These are phyloP conservation scores for Termitomyces sp. DNA, from an alignment of 768 basidiomycete genomes.

Conservation along the genomic window DNA sequence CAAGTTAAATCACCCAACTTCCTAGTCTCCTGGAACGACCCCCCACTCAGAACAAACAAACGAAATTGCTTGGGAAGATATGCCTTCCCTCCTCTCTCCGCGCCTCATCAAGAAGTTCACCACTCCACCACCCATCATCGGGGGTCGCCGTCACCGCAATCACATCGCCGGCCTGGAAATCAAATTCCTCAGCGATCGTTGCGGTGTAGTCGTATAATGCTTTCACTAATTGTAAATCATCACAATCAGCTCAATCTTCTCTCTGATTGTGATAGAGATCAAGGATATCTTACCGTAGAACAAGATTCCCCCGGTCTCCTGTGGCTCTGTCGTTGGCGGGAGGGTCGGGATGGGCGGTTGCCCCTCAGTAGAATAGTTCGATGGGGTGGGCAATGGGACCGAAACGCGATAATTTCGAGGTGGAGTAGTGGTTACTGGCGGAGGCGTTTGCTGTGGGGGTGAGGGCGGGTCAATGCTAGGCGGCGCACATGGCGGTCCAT, in stretches of 20 bases:
- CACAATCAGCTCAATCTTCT: not conserved
- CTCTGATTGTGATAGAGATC: not conserved
- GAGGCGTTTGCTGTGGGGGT: not conserved
- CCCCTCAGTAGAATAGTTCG: constrained; percentile 3
- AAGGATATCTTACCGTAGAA: constrained; percentile 70
- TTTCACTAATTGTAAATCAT: constrained; percentile 50
- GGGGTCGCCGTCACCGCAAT: constrained; percentile 94
- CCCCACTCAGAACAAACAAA: constrained; percentile 60
- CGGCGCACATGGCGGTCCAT: constrained; percentile 35
- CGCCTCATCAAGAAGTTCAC: constrained; percentile 73
- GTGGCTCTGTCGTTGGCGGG: constrained; percentile 24
- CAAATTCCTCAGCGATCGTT: constrained; percentile 88
- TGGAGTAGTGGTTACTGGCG: not conserved
- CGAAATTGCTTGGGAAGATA: constrained; percentile 88
- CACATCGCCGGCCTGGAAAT: constrained; percentile 94
- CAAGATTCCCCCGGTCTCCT: constrained; percentile 41
- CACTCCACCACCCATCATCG: constrained; percentile 98
- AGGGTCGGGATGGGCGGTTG: constrained; percentile 16
- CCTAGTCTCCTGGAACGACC: not conserved
- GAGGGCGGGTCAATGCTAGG: constrained; percentile 12
- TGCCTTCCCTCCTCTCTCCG: constrained; percentile 67
- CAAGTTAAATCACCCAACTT: not conserved
- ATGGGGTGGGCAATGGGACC: constrained; percentile 15
- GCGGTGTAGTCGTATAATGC: constrained; percentile 87
- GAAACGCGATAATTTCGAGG: constrained; percentile 3